These are phyloP conservation scores for Uronychia setigera DNA, from an alignment of 73 alveolate species.

Conservation along the genomic window DNA sequence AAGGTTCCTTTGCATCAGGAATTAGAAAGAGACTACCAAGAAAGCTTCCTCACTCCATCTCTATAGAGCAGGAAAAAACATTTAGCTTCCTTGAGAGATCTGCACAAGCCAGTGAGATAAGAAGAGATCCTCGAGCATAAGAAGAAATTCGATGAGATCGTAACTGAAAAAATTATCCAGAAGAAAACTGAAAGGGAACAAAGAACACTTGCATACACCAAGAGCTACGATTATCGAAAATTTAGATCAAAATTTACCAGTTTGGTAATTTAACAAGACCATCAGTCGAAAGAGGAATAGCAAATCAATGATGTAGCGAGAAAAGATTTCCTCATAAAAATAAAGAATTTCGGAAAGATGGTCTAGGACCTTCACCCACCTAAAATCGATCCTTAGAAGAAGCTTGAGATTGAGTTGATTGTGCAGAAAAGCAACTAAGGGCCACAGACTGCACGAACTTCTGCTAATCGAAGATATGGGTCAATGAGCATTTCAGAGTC, in stretches of 20 bases:
- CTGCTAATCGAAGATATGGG: not conserved
- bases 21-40: slow-evolving; percentile 30
- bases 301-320: slow-evolving; percentile 34
- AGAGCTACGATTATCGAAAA: slow-evolving; percentile 30
- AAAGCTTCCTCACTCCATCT: slow-evolving; percentile 22
- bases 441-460: not conserved
- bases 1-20: slow-evolving; percentile 34
- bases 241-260: slow-evolving; percentile 23
- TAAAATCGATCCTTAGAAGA: slow-evolving; percentile 43
- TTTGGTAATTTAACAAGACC: slow-evolving; percentile 33
- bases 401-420: slow-evolving; percentile 31
- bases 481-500: not conserved
- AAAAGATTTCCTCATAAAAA: slow-evolving; percentile 21
- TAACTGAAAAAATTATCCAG: slow-evolving; percentile 20
- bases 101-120: slow-evolving; percentile 53
- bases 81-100: slow-evolving; percentile 44
- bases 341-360: slow-evolving; percentile 39
- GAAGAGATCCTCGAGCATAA: slow-evolving; percentile 41
- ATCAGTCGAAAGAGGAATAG: slow-evolving; percentile 17
- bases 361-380: slow-evolving; percentile 64
- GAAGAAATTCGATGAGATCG: slow-evolving; percentile 52
- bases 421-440: not conserved
- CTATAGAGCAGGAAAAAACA: slow-evolving; percentile 29
- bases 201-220: slow-evolving; percentile 6
- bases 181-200: slow-evolving; percentile 6